These are phyloP conservation scores for Globisporangium polare DNA, from an alignment of 352 stramenopile genomes.

Conservation along the genomic window DNA sequence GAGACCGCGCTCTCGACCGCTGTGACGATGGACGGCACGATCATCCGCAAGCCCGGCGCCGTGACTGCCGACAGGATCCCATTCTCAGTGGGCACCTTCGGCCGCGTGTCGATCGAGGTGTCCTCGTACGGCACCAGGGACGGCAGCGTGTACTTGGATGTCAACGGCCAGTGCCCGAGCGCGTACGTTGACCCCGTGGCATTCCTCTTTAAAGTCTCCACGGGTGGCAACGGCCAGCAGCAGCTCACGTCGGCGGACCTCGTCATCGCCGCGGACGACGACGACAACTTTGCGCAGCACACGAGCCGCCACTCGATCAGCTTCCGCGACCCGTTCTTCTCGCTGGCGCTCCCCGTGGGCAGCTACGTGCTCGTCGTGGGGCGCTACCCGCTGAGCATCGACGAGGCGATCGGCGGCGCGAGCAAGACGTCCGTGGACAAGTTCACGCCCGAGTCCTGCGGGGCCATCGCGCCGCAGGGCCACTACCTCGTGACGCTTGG, in stretches of 20 bases:
- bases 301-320: constrained; percentile 51
- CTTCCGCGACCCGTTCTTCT: constrained; percentile 72
- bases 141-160: constrained; percentile 36
- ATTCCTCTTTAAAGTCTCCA: constrained; percentile 45
- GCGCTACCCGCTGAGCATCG: constrained; percentile 55
- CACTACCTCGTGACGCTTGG: constrained; percentile 58
- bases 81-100: constrained; percentile 44
- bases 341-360: constrained; percentile 39
- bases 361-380: constrained; percentile 63
- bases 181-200: constrained; percentile 61
- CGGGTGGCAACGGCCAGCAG: constrained; percentile 8
- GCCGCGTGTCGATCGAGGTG: constrained; percentile 55
- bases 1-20: constrained; percentile 33
- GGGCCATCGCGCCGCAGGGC: constrained; percentile 26
- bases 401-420: constrained; percentile 41
- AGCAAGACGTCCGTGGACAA: constrained; percentile 25
- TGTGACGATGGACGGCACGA: constrained; percentile 46
- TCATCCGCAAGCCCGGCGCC: constrained; percentile 29
- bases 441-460: constrained; percentile 56
- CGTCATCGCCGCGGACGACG: constrained; percentile 51
- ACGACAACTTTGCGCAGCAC: constrained; percentile 53
- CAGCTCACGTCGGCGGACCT: constrained; percentile 38
- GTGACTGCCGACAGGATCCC: constrained; percentile 62
- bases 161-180: constrained; percentile 61
- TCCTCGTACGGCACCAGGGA: constrained; percentile 47